Conservation (phyloP, 345 rosid genomes). For the Brassica rapa region DNA sequence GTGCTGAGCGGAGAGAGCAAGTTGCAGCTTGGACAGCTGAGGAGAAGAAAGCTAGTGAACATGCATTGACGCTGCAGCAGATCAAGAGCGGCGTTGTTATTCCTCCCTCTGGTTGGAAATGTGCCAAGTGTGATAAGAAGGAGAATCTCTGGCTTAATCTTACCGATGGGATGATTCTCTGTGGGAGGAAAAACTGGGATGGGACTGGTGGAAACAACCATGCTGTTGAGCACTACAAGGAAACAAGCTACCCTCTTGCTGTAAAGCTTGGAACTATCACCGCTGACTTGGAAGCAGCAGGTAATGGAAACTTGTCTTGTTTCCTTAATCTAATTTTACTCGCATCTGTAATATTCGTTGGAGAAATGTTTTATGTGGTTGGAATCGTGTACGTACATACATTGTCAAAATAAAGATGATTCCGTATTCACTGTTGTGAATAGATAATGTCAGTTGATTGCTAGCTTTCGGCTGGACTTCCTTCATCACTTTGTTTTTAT, state of each 20-base stretch:
- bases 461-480: slow-evolving; percentile 16
- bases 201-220: slow-evolving; percentile 98
- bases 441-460: slow-evolving; percentile 6
- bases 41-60: slow-evolving; percentile 73
- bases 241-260: slow-evolving; percentile 89
- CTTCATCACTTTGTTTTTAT: slow-evolving; percentile 1
- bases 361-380: slow-evolving; percentile 1
- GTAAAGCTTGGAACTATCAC: slow-evolving; percentile 98
- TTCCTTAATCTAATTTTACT: neutral
- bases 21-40: slow-evolving; percentile 97
- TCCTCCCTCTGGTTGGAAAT: slow-evolving; percentile 93
- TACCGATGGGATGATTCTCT: slow-evolving; percentile 96
- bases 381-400: neutral
- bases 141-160: slow-evolving; percentile 97
- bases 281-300: slow-evolving; percentile 94
- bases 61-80: slow-evolving; percentile 78
- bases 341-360: too few relatives aligned
- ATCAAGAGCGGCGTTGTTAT: slow-evolving; percentile 68
- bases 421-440: neutral
- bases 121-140: slow-evolving; percentile 83
- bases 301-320: slow-evolving; percentile 55
- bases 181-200: slow-evolving; percentile 96
- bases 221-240: slow-evolving; percentile 86
- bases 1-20: slow-evolving; percentile 87
- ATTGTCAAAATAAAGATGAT: neutral